These are phyloP conservation scores for Adiantum capillusveneris DNA, from an alignment of 75 land plant genomes.

Conservation along the genomic window DNA sequence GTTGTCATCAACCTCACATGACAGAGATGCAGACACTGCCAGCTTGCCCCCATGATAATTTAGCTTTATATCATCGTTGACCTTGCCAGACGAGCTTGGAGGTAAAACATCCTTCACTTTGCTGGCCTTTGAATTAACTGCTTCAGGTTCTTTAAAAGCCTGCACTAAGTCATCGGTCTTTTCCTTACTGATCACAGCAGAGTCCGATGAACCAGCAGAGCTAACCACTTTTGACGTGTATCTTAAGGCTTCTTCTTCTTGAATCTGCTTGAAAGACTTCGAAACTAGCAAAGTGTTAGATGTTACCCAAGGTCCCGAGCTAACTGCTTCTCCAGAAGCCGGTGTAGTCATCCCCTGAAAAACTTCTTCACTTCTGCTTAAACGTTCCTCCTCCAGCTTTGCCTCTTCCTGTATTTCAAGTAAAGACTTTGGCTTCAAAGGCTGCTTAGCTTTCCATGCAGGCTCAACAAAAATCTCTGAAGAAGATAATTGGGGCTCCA, in stretches of 20 bases:
- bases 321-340: not conserved
- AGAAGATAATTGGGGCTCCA: too few species aligned
- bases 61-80: not conserved
- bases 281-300: not conserved
- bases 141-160: not conserved
- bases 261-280: constrained; percentile 2
- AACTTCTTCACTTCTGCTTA: constrained; percentile 16
- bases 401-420: constrained; percentile 64
- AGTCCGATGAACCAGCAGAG: not conserved
- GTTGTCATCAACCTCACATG: constrained; percentile 30
- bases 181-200: too few species aligned
- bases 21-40: not conserved
- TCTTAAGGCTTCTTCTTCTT: constrained; percentile 6
- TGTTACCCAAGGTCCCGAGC: not conserved
- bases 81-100: not conserved
- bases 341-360: not conserved
- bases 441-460: constrained; percentile 59
- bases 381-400: constrained; percentile 23
- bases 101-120: not conserved
- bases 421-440: constrained; percentile 62
- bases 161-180: not conserved
- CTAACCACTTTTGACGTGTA: not conserved
- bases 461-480: constrained; percentile 1
- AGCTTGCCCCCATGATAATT: constrained; percentile 4
- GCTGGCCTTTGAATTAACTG: not conserved